phyloP scores from a whole-genome alignment of 164 flowering plant species.

The Aristolochia contorta region DNA sequence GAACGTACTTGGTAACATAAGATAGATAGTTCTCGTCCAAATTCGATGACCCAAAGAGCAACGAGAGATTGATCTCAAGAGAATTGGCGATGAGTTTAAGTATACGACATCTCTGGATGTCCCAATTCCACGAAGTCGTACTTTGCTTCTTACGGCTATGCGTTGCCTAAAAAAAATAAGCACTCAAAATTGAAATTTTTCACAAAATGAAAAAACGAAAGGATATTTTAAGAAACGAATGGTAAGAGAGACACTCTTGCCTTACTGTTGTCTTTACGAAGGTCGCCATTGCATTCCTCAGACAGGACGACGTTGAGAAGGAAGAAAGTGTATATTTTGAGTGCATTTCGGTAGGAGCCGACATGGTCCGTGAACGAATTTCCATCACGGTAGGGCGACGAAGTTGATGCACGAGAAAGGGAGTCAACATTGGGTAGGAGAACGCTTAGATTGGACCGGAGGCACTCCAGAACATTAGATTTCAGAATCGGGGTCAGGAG shows the following conservation, averaged over 20 bases:
- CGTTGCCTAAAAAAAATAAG: conserved; percentile 1
- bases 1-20: conserved; percentile 66
- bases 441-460: conserved; percentile 86
- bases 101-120: conserved; percentile 64
- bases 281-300: conserved; percentile 39
- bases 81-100: conserved; percentile 74
- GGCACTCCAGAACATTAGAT: conserved; percentile 62
- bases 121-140: conserved; percentile 80
- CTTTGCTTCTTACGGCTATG: conserved; percentile 39
- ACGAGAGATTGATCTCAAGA: conserved; percentile 66
- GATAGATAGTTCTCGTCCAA: conserved; percentile 80
- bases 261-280: conserved; percentile 34
- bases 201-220: too few species aligned
- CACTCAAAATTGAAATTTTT: background rate
- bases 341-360: conserved; percentile 68
- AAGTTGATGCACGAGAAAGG: conserved; percentile 30
- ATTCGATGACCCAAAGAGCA: conserved; percentile 84
- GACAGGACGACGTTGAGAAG: conserved; percentile 42
- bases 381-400: conserved; percentile 7
- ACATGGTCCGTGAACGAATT: conserved; percentile 41
- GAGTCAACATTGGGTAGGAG: conserved; percentile 81
- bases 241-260: conserved; percentile 13
- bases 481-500: conserved; percentile 44
- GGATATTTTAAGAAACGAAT: background rate
- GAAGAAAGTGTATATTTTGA: conserved; percentile 78